Percentiles rank a stretch among this genome's conserved stretches.
These are phyloP conservation scores for Pseudogymnoascus sp. DNA, from an alignment of 2,329 filamentous ascomycete genomes.

Conservation along the genomic window DNA sequence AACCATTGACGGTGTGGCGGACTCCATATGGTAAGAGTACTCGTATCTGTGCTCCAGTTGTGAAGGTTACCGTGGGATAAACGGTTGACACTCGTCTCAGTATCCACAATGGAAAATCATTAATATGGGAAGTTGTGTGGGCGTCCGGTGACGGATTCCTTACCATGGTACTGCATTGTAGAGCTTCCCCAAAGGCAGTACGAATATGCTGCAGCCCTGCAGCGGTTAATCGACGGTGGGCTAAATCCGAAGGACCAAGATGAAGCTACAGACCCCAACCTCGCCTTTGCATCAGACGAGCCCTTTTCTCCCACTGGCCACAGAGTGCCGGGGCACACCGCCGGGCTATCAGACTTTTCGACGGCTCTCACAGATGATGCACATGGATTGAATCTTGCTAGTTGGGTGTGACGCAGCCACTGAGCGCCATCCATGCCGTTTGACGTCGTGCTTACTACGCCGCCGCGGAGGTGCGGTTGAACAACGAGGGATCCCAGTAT, in stretches of 20 bases:
- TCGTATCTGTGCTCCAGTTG: neutral
- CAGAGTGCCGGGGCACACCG: conserved; percentile 3
- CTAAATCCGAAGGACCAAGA: conserved; percentile 3
- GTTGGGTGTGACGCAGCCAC: neutral
- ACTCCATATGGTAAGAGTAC: conserved; percentile 4
- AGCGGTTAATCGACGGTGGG: neutral
- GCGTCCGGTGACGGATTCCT: neutral
- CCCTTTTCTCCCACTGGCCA: neutral
- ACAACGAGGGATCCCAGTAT: neutral
- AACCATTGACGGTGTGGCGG: neutral
- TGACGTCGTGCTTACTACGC: conserved; percentile 4
- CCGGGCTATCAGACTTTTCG: neutral
- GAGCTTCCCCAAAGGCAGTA: neutral
- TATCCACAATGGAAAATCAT: conserved; percentile 10
- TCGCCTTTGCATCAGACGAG: conserved; percentile 1
- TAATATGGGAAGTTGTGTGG: conserved; percentile 2
- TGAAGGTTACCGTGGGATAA: neutral
- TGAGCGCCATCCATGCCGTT: neutral
- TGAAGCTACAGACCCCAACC: neutral
- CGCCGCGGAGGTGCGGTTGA: conserved; percentile 5
- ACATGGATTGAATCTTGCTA: conserved; percentile 1
- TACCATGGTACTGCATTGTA: neutral
- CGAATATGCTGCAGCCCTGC: neutral
- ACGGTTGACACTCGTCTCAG: neutral
- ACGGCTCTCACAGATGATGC: conserved; percentile 3